phyloP scores from a whole-genome alignment of 768 basidiomycete genomes.

The Cantharellus cinnabarinus region DNA sequence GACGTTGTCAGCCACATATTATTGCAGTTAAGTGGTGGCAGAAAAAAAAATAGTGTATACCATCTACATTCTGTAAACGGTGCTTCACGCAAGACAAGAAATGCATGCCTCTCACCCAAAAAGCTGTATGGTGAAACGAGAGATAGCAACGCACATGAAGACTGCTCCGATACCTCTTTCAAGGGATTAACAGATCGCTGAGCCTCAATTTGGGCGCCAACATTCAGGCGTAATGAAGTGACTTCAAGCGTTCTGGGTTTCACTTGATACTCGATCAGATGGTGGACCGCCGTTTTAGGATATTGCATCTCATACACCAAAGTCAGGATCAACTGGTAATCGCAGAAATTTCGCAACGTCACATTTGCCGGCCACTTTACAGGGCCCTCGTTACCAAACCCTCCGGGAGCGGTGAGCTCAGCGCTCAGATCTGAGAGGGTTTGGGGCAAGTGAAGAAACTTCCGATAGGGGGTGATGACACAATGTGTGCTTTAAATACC shows the following conservation, averaged over 20 bases:
- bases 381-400: slow-evolving; percentile 19
- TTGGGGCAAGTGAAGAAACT: slow-evolving; percentile 45
- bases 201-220: not conserved
- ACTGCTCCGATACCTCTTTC: too few relatives aligned
- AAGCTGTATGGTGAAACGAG: too few relatives aligned
- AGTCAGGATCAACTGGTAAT: slow-evolving; percentile 77
- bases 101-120: too few relatives aligned
- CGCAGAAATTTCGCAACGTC: slow-evolving; percentile 56
- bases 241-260: not conserved
- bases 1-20: too few relatives aligned
- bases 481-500: not conserved
- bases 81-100: too few relatives aligned
- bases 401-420: slow-evolving; percentile 55
- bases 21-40: too few relatives aligned
- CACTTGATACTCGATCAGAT: slow-evolving; percentile 24
- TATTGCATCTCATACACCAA: slow-evolving; percentile 95
- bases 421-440: slow-evolving; percentile 56
- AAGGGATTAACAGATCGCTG: not conserved
- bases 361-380: slow-evolving; percentile 77
- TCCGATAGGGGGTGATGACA: slow-evolving; percentile 34
- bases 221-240: not conserved
- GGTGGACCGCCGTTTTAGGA: slow-evolving; percentile 47
- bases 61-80: too few relatives aligned
- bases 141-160: too few relatives aligned
- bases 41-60: too few relatives aligned